Conservation (phyloP, 139 green algal species). For the Pleodorina starrii region DNA sequence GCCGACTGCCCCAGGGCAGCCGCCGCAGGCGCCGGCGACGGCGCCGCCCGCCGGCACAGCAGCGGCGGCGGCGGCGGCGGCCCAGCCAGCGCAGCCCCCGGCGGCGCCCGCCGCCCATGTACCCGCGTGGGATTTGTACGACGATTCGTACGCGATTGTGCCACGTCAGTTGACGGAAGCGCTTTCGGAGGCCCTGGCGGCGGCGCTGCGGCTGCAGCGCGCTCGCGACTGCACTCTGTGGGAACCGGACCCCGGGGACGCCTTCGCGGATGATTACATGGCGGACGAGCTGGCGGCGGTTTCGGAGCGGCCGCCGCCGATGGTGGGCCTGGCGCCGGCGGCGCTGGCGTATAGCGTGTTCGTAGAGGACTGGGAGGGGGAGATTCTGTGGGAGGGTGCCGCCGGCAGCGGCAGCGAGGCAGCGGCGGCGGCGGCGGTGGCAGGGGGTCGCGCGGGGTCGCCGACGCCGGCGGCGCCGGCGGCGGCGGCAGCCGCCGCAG, state of each 20-base stretch:
- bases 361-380: conserved; percentile 9
- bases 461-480: conserved; percentile 15
- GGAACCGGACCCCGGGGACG: conserved; percentile 9
- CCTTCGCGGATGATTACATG: conserved; percentile 1
- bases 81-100: not conserved
- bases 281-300: conserved; percentile 23
- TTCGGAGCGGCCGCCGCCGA: not conserved
- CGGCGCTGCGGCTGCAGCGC: conserved; percentile 17
- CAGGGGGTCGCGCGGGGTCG: not conserved
- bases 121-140: not conserved
- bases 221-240: not conserved
- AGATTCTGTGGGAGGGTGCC: conserved; percentile 26
- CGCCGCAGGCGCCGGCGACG: not conserved
- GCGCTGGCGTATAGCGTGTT: conserved; percentile 27
- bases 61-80: not conserved
- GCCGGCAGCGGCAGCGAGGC: not conserved
- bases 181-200: conserved; percentile 25
- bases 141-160: conserved; percentile 26
- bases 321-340: conserved; percentile 24
- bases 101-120: not conserved
- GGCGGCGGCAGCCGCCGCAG: not conserved
- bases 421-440: not conserved
- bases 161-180: not conserved
- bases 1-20: not conserved
- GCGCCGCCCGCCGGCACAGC: no score